Evolutionary conservation across 495 filamentous ascomycete species (phyloP).

Genomic region (Amphirosellinia nigrospora): DNA sequence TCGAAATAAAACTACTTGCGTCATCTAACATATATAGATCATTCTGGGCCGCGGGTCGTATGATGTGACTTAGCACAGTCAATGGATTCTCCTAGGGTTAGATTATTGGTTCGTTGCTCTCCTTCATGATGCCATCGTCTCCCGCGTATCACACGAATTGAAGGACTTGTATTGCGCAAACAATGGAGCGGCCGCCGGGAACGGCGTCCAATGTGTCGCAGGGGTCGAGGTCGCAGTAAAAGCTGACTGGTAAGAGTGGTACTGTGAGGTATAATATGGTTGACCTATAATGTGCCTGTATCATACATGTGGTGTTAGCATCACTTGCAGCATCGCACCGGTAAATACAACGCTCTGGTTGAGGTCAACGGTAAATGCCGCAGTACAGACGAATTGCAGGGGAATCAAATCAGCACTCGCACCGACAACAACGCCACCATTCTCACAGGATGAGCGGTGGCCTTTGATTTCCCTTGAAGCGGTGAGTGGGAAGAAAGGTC

Average conservation of each 20-base stretch:
- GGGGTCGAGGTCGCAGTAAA: not conserved
- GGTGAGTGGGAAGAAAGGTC: constrained; percentile 1
- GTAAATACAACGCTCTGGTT: constrained; percentile 7
- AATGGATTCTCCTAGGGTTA: not conserved
- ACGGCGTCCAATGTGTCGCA: not conserved
- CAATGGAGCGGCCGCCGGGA: not conserved
- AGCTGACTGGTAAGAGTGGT: constrained; percentile 8
- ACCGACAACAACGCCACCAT: constrained; percentile 7
- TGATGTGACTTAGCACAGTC: constrained; percentile 4
- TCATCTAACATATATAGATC: not conserved
- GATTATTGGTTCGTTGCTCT: not conserved
- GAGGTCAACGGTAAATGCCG: constrained; percentile 21
- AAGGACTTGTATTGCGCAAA: constrained; percentile 15
- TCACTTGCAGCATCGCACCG: constrained; percentile 18
- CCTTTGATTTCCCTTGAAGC: not conserved
- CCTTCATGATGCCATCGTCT: not conserved
- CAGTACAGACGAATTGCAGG: not conserved
- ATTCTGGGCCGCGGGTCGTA: not conserved
- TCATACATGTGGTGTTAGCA: not conserved
- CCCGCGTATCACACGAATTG: not conserved
- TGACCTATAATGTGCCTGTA: constrained; percentile 1
- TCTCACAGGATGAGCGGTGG: not conserved
- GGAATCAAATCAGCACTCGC: not conserved
- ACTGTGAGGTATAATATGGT: constrained; percentile 13
- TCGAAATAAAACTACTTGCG: not conserved